These are phyloP conservation scores for Colletotrichum scovillei DNA, from an alignment of 2,329 filamentous ascomycete genomes.

Conservation along the genomic window DNA sequence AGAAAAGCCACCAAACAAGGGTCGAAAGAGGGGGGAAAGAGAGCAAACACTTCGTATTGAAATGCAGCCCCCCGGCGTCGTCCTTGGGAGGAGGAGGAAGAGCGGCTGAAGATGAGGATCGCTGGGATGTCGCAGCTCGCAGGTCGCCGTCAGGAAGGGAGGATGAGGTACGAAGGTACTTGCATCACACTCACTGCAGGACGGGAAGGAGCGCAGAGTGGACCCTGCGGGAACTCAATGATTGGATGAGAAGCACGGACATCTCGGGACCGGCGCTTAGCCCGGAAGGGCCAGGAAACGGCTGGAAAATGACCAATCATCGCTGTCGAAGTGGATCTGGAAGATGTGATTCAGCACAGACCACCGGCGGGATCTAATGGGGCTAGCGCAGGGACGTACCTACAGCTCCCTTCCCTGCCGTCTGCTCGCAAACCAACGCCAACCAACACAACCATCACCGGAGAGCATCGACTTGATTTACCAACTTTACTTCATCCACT, in stretches of 20 bases:
- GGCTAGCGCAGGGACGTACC: slow-evolving; percentile 7
- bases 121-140: neutral
- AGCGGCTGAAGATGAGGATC: neutral
- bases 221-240: neutral
- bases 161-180: neutral
- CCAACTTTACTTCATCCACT: neutral
- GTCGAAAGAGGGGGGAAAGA: neutral
- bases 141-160: neutral
- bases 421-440: neutral
- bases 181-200: neutral
- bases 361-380: neutral
- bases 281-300: neutral
- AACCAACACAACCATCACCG: neutral
- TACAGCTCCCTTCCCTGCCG: neutral
- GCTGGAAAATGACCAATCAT: neutral
- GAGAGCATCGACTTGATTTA: no score
- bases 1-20: no score
- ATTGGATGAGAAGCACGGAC: slow-evolving; percentile 6
- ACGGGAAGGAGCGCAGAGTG: slow-evolving; percentile 2
- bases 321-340: accelerated
- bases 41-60: neutral
- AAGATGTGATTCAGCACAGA: neutral
- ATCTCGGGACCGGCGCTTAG: neutral
- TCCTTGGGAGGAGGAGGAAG: neutral
- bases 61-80: neutral